Base-by-base conservation (phyloP, 2,329 filamentous ascomycete genomes). In the Neopestalotiopsis rosae region DNA sequence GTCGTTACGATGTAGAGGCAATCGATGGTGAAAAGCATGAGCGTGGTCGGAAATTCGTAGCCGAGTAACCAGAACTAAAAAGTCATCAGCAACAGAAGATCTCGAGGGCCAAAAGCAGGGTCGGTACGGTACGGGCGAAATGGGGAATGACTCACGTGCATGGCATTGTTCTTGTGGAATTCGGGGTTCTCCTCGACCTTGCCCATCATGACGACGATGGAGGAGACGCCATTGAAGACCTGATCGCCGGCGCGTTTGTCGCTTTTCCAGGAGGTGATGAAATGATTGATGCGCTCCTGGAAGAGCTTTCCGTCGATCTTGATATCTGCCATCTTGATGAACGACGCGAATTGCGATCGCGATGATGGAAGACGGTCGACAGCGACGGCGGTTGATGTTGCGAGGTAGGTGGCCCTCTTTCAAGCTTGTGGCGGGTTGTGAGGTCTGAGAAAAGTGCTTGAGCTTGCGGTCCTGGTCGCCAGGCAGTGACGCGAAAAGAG, bases 1-100 rank as follows among this genome's bases (percentile, higher is more conserved):
- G 96, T 99, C 6, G 96, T 99, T 73, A 99, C 90, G 69, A 98
- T 92, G 82, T 96, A 97, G 75, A 98, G 87, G 61, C 90, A 90
- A 71, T 98, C 96, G 70, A 91, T 85, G 1, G 95, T 98, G 80
- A 99, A 91, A 66, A 99, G 88, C 86, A 99, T 94, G 72, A 99
- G 86, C 0, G 96, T 99, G 52, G 95, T 95, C 42, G 96, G 96
- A 78, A 99, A 99, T 81, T 99, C 96, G 86, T 99, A 99, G 76
- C 96, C 96, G 71, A 99, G 89, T 67, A 99, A 88, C 97, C 97
- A 99, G 82, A 98, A 97, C 95, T 98, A 80, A 74, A 72, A 65
- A 69, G 68, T 49, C 68, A 28, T 42, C 62, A 63, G 61, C 24
- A 66, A 59, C 77, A 28, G 17, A 13, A 38, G 17, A 38, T 3